Base-by-base conservation (phyloP, 768 basidiomycete genomes). In the Guyanaporus albipodus region DNA sequence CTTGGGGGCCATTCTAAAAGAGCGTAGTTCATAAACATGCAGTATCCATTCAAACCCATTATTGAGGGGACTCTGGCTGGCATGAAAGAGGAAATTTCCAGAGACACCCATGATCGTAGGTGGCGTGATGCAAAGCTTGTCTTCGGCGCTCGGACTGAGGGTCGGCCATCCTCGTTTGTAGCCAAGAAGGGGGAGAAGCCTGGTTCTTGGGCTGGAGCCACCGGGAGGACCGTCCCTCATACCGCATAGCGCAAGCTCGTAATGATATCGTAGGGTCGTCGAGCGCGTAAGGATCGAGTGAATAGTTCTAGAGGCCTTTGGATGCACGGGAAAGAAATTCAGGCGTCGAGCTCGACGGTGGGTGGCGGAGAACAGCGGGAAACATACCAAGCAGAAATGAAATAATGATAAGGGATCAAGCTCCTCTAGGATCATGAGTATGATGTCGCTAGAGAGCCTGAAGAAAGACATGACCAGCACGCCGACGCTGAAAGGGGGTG, bases 401-500 rank as follows among this genome's bases (percentile, higher is more conserved):
- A 68, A 55, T 52, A 66, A 60, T 44, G 64, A 67, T 50, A 55
- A 29, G 22, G 64, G 64, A 43, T 66, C 64, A 19, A 66, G 66
- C 35, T 68, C 64, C 35, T 68, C 66, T 42, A 66, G 48, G 44
- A 67, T 62, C 28, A 58, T 53, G 27, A 67, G 45, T 46, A 64
- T 48, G 34, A 66, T 53, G 24, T 66, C 64, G 45, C 50, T 37
- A 28, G 64, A 53, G 49, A 66, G 66, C n/a, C 40, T 53, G 51
- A 67, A 64, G 58, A 66, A 48, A 39, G 66, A 57, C 64, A 66
- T 66, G 66, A 57, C 67, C 56, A 60, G 66, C 66, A 66, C 66
- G 60, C 59, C 57, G 55, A 57, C 46, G 51, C 54, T 53, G 38
- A 53, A n/a, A n/a, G n/a, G 40, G 53, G 48, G 47, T 58, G 46